Evolutionary conservation across 371 early-diverging fungal genomes (phyloP), one percentile per base, ranked within the genome.

Genomic region (Mortierella sp.): DNA sequence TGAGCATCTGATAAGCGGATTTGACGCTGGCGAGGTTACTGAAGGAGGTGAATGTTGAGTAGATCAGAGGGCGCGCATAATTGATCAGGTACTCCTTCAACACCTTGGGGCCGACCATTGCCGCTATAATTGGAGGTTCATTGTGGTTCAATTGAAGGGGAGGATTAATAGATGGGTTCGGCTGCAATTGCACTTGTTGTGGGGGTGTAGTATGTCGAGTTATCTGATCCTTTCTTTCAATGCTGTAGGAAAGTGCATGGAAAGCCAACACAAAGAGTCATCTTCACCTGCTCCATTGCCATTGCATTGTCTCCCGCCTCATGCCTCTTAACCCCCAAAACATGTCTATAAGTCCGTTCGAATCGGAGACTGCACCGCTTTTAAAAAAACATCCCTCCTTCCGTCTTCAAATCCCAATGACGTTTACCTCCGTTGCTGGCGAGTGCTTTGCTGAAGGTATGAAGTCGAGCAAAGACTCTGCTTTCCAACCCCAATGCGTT

Each of bases 371-470:
- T 21, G 48, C 75, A 26, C 53, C 69, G 53, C 31, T 28, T 31
- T 2, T 16, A 59, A 10, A 10, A 0, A 31, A 26, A 28, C 16
- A 2, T 16, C 3, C 14, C 26, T 21, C 54, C 54, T 2, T 5
- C 11, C 26, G 16, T 16, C 19, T 28, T 14, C 59, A 26, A 24
- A 26, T 10, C n/a, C 34, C 59, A 53, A 54, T 53, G 16, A 40
- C 11, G 31, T 61, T 80, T 89, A 95, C 95, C 95, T 85, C 97
- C 97, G 84, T 95, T 95, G 71, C 93, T 91, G 5, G 95, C 96
- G 64, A 96, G 88, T 0, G 94, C 95, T 80, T 97, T 97, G 72
- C 97, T 95, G 89, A 96, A 97, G 16, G 97, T 97, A 79, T 95
- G 94, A 0, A 97, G 84, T 37, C 96, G 91, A 5, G 94, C 95